These are phyloP conservation scores for Pulveroboletus sp. DNA, from an alignment of 768 basidiomycete species.

Conservation along the genomic window DNA sequence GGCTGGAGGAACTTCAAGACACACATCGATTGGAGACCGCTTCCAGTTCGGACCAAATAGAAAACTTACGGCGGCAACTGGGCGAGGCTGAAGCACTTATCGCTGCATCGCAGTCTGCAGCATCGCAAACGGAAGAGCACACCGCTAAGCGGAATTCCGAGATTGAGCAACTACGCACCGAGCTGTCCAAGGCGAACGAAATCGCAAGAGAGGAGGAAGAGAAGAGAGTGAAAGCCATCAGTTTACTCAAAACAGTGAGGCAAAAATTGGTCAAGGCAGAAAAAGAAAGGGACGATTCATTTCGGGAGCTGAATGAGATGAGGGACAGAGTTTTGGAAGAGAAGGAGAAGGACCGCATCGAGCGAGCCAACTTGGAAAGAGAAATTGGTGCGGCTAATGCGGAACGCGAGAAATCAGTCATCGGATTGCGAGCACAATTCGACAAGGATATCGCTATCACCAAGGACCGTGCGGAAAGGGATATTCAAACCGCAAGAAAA, in stretches of 20 bases:
- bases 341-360: conserved; percentile 39
- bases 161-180: conserved; percentile 53
- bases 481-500: conserved; percentile 55
- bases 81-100: conserved; percentile 68
- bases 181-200: conserved; percentile 56
- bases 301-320: conserved; percentile 49
- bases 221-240: conserved; percentile 91
- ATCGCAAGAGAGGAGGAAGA: conserved; percentile 92
- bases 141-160: conserved; percentile 49
- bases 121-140: conserved; percentile 46
- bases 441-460: conserved; percentile 62
- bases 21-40: conserved; percentile 74
- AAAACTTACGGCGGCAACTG: conserved; percentile 63
- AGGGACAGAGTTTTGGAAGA: conserved; percentile 54
- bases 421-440: conserved; percentile 59
- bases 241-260: conserved; percentile 88
- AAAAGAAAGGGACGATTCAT: conserved; percentile 81
- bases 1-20: conserved; percentile 79
- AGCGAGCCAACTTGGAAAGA: conserved; percentile 49
- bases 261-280: conserved; percentile 96
- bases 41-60: conserved; percentile 75
- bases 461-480: conserved; percentile 72
- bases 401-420: conserved; percentile 59
- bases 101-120: conserved; percentile 48
- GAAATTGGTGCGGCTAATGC: conserved; percentile 59